Base-by-base conservation (phyloP, 345 rosid species). In the Clausena lansium region DNA sequence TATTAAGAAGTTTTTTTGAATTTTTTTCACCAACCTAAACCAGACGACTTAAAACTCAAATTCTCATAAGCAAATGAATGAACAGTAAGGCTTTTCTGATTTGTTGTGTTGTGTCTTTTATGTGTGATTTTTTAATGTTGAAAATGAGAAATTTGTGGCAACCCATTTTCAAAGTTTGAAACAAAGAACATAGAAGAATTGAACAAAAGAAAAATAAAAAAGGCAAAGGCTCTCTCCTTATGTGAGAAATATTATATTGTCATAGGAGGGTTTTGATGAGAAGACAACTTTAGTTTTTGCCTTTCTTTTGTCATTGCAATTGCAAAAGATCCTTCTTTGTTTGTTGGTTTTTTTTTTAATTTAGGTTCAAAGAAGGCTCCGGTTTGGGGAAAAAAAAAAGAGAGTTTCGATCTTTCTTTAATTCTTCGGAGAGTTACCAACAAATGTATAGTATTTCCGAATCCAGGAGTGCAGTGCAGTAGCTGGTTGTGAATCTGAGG, bases 101-200 rank as follows among this genome's bases (percentile, higher is more conserved):
- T 81, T 82, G 86, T 41, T 38, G 32, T 1, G 14, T 47, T 20
- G 22, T 9, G 61, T 25, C 20, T 58, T 25, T 30, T 25, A 25
- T 32, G 52, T 39, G 32, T 57, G 52, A 19, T 28, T 67, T 70
- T 10, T 70, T n/a, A 36, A 38, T 80, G 70, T 84, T 36, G 75
- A 76, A 61, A 83, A 87, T 67, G 85, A 80, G 85, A 79, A 78
- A 83, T 30, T 84, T 78, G 89, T 79, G 89, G 87, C 74, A 80
- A 63, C 59, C 81, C 76, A 55, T 47, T 73, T 81, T 64, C 76
- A 65, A 71, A 71, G 67, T 68, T 77, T 79, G 60, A 79, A 83
- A 45, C 69, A 7, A 77, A 33, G 39, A 5, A 57, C 27, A 24
- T 2, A 6, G 11, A 45, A 13, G 50, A 45, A 45, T 28, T n/a